phyloP scores from a whole-genome alignment of 495 filamentous ascomycete genomes.

The Penicillium salamii region DNA sequence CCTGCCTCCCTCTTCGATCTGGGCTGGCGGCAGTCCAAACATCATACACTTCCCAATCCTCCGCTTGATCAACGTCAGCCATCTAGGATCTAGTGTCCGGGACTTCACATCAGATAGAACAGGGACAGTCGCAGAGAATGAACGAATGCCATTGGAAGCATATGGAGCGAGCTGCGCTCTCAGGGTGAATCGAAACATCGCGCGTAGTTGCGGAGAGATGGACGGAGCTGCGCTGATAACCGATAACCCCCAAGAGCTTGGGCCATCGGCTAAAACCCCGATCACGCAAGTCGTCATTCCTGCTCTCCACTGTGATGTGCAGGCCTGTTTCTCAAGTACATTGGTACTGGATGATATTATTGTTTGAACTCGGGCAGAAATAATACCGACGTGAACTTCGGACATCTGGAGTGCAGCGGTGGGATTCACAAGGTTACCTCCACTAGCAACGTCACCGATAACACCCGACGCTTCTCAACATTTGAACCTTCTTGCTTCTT shows the following conservation, averaged over 20 bases:
- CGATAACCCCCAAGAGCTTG: constrained; percentile 20
- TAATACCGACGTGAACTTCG: too few relatives aligned
- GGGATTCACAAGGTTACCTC: too few relatives aligned
- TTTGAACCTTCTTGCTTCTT: background rate
- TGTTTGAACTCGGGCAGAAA: too few relatives aligned
- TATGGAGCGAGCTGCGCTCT: constrained; percentile 15
- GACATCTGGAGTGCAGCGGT: too few relatives aligned
- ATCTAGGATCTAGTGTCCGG: constrained; percentile 52
- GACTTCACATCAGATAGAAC: constrained; percentile 20
- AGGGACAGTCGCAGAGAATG: constrained; percentile 25
- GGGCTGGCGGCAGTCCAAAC: constrained; percentile 65
- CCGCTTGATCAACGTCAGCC: constrained; percentile 71
- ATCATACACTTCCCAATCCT: constrained; percentile 81
- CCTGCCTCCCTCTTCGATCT: constrained; percentile 58
- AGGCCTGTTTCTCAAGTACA: too few relatives aligned
- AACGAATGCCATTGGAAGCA: constrained; percentile 6
- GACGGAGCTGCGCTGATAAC: constrained; percentile 13
- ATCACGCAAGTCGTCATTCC: background rate
- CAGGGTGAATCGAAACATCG: constrained; percentile 19
- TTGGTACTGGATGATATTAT: too few relatives aligned
- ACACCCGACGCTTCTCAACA: constrained; percentile 1
- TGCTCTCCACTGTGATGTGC: too few relatives aligned
- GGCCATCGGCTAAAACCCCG: constrained; percentile 26
- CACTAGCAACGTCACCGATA: constrained; percentile 17
- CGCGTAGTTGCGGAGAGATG: constrained; percentile 4